Evolutionary conservation across 2,329 filamentous ascomycete genomes (phyloP), one percentile per base, ranked within the genome.

Genomic region (Calonectria crousiana): DNA sequence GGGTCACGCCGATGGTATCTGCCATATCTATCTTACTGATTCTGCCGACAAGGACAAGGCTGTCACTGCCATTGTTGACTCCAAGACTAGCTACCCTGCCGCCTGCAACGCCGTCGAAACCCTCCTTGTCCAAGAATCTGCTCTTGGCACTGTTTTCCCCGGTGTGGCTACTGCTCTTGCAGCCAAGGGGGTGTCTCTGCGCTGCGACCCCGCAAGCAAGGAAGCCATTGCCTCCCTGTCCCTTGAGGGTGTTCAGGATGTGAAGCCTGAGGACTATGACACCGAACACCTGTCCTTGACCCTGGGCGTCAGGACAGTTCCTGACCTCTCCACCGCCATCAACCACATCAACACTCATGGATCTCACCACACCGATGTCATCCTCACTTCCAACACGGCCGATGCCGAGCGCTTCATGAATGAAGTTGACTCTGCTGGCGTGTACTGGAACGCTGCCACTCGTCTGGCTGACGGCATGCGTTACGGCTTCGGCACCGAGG

Each of bases 71-170:
- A 88, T 98, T 62, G 89, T 98, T 69, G 97, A 99, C 86, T 94
- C 96, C 60, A 99, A 99, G 87, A 95, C 94, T 32, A 94, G 93
- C 84, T 99, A 99, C 82, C 95, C 96, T 1, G 97, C 97, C 47
- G 97, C 96, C 18, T 99, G 97, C 89, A 99, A 99, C 87, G 93
- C 94, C 52, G 86, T 96, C n/a, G 97, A 99, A 86, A 97, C 95
- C 1, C 90, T 99, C 13, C 91, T 99, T 23, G 94, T 98, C 6
- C 93, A 98, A 79, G 89, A 94, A 75, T 86, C 90, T 20, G 93
- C 93, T 0, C 88, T 98, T 4, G 82, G 85, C 41, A 93, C 90
- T 5, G 83, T 94, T 47, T 90, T 98, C 53, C 94, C 95, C 1
- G 81, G 85, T 2, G 92, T 97, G 18, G 96, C 94, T n/a, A 84